Base-by-base conservation (phyloP, 257 asterid species). In the Salvia miltiorrhiza region DNA sequence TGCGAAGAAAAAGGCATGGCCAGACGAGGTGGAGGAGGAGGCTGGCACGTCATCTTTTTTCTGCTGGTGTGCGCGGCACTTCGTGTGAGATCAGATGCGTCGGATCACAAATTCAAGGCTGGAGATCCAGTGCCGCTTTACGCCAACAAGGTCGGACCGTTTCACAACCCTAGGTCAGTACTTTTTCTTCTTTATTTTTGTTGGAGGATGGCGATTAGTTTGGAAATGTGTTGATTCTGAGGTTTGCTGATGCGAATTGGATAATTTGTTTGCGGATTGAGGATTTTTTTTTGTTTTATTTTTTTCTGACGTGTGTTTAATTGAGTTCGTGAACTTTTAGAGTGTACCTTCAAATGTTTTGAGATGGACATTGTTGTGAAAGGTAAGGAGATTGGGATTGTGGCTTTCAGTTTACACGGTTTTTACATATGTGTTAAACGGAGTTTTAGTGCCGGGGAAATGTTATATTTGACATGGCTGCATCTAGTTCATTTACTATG, bases 121-220 rank as follows among this genome's bases (percentile, higher is more conserved):
- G 90, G 94, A 24, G 95, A 92, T 62, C 55, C 76, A 45, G 96
- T 92, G 60, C 94, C 96, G 69, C 88, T 87, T 0, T 92, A 92
- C 59, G 95, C 95, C 33, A 89, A 89, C 48, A 89, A 92, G 79
- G 98, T 92, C 66, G 95, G 96, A 2, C 98, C 98, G 55, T 92
- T 92, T 67, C 97, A 92, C 67, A 92, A 92, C 76, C 87, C 87
- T 65, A 83, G 87, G 87, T 78, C 70, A 67, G 68, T 35, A 9
- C 44, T 9, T 37, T 16, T 48, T 58, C 13, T 21, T 13, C 0
- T 10, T 20, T 39, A 26, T 26, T 8, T 3, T 1, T 12, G 26
- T 9, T 40, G 9, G 39, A 40, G 1, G 26, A 1, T 30, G 5
- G 5, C 43, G 24, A 23, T 14, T 26, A 26, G 1, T 30, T 41